A percentile compares a stretch with the other conserved stretches of the same genome.
phyloP scores from a whole-genome alignment of 1,139 yeast genomes.

The Zygoascus sp. region DNA sequence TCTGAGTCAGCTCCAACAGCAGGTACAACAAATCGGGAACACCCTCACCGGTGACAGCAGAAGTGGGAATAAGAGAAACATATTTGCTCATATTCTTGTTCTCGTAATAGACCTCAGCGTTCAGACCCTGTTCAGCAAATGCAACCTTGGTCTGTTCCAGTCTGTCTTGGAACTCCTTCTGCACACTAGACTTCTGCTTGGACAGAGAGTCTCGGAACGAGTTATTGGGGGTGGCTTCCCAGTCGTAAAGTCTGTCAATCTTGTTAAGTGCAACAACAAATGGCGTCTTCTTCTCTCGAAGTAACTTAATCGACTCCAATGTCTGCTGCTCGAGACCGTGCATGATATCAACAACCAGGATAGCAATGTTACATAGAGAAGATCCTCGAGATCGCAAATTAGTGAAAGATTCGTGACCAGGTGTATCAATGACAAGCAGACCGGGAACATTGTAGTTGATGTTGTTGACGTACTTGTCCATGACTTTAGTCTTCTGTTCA shows the following conservation, averaged over 20 bases:
- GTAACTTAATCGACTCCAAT: slow-evolving; percentile 81
- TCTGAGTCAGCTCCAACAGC: slow-evolving; percentile 89
- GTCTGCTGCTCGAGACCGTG: slow-evolving; percentile 99
- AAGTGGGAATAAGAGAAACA: slow-evolving; percentile 95
- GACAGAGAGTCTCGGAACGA: slow-evolving; percentile 92
- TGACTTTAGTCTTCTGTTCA: slow-evolving; percentile 82
- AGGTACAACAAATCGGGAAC: slow-evolving; percentile 97
- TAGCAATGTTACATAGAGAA: slow-evolving; percentile 97
- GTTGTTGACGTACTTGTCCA: slow-evolving; percentile 81
- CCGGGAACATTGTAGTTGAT: slow-evolving; percentile 91
- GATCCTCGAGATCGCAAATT: slow-evolving; percentile 98
- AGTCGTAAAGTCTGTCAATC: slow-evolving; percentile 93
- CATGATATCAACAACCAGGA: slow-evolving; percentile 96
- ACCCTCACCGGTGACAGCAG: slow-evolving; percentile 99
- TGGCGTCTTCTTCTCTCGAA: slow-evolving; percentile 97
- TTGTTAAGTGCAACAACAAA: slow-evolving; percentile 94
- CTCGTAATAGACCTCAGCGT: slow-evolving; percentile 92
- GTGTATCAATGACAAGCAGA: slow-evolving; percentile 91
- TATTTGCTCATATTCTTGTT: slow-evolving; percentile 89
- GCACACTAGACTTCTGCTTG: slow-evolving; percentile 76
- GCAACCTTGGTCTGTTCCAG: slow-evolving; percentile 82
- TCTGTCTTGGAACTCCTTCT: slow-evolving; percentile 87
- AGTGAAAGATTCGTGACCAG: slow-evolving; percentile 99
- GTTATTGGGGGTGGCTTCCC: slow-evolving; percentile 87
- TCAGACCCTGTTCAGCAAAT: slow-evolving; percentile 96